Evolutionary conservation across 1,139 yeast species (phyloP).

Genomic region (Debaryomyces subglobosus): DNA sequence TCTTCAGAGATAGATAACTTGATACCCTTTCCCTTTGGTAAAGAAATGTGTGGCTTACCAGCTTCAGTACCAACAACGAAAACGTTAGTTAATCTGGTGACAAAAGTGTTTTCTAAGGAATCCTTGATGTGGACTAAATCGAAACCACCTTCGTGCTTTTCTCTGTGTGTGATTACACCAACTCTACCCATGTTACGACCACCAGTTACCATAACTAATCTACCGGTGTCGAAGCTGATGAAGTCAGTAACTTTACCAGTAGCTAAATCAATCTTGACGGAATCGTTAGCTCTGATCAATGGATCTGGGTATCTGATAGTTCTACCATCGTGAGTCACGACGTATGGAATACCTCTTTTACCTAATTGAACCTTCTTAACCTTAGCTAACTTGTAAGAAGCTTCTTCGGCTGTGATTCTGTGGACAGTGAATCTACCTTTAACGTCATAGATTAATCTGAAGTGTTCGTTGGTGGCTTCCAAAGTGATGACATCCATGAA

Average conservation of each 20-base stretch:
- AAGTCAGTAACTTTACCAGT: conserved; percentile 87
- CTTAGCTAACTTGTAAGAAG: conserved; percentile 92
- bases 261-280: conserved; percentile 91
- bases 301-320: conserved; percentile 99
- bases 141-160: conserved; percentile 98
- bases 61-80: conserved; percentile 93
- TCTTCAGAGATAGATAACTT: conserved; percentile 97
- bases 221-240: conserved; percentile 92
- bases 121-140: conserved; percentile 98
- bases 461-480: conserved; percentile 96
- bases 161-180: conserved; percentile 95
- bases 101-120: conserved; percentile 91
- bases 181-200: conserved; percentile 99
- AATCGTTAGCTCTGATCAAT: conserved; percentile 88
- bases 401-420: conserved; percentile 97
- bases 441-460: conserved; percentile 94
- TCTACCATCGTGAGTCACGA: conserved; percentile 98
- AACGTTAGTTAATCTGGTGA: conserved; percentile 92
- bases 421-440: conserved; percentile 98
- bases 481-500: conserved; percentile 95
- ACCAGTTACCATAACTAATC: conserved; percentile 93
- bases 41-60: conserved; percentile 93
- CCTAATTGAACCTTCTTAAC: conserved; percentile 95
- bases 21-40: conserved; percentile 99
- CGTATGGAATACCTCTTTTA: conserved; percentile 94